These are phyloP conservation scores for Tetracladium maxilliforme DNA, from an alignment of 2,329 filamentous ascomycete genomes.

Conservation along the genomic window DNA sequence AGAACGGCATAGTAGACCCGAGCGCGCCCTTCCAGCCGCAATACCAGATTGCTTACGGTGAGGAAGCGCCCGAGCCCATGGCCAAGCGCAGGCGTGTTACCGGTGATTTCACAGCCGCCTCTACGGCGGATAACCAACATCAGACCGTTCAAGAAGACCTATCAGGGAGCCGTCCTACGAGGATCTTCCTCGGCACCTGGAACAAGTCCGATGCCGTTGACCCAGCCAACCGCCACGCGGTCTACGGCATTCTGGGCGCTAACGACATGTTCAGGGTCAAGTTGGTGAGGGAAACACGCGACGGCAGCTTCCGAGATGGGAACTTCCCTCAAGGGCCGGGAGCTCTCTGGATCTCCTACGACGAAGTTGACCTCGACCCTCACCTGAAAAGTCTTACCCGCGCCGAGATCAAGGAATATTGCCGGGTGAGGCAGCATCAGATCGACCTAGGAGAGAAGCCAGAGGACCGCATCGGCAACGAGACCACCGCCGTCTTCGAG, in stretches of 20 bases:
- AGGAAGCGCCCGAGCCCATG: slow-evolving; percentile 31
- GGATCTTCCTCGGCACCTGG: slow-evolving; percentile 46
- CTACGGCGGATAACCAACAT: too few relatives aligned
- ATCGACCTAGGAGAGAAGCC: slow-evolving; percentile 35
- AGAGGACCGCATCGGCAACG: slow-evolving; percentile 32
- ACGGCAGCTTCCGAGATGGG: slow-evolving; percentile 39
- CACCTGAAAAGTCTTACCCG: slow-evolving; percentile 35
- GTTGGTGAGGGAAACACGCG: slow-evolving; percentile 41
- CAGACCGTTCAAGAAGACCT: slow-evolving; percentile 21
- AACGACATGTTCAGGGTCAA: slow-evolving; percentile 54
- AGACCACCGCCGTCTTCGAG: slow-evolving; percentile 33
- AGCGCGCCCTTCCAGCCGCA: too few relatives aligned
- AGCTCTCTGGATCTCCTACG: slow-evolving; percentile 46
- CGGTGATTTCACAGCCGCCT: too few relatives aligned
- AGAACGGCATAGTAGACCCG: too few relatives aligned
- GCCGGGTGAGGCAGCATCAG: slow-evolving; percentile 43
- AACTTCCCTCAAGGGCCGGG: slow-evolving; percentile 47
- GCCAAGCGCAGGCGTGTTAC: too few relatives aligned
- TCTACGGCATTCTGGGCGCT: slow-evolving; percentile 45
- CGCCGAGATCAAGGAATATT: slow-evolving; percentile 48
- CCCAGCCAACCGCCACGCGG: slow-evolving; percentile 39
- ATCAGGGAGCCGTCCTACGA: slow-evolving; percentile 36
- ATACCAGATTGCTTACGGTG: slow-evolving; percentile 40
- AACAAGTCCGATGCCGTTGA: slow-evolving; percentile 31
- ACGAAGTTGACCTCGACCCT: slow-evolving; percentile 42